phyloP scores from a whole-genome alignment of 2,329 filamentous ascomycete species.

The Aspergillaceae sp. region DNA sequence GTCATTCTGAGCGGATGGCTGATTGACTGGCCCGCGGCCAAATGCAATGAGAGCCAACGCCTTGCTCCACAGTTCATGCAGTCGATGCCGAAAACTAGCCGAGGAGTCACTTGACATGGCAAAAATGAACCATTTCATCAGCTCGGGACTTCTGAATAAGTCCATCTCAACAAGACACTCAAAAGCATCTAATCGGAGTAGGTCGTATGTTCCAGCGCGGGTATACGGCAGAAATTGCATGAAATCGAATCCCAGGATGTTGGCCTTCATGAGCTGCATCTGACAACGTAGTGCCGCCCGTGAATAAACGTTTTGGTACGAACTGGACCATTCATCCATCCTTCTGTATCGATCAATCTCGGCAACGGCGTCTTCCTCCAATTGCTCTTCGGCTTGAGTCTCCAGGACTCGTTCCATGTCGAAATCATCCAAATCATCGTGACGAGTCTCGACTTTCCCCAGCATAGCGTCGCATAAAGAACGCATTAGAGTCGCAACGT shows the following conservation, averaged over 20 bases:
- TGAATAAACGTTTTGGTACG: conserved; percentile 57
- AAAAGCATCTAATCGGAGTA: conserved; percentile 53
- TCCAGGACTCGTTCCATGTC: conserved; percentile 41
- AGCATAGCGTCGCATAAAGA: conserved; percentile 51
- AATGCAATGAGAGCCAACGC: conserved; percentile 52
- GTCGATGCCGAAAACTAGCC: conserved; percentile 47
- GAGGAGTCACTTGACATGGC: conserved; percentile 50
- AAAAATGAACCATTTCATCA: conserved; percentile 50
- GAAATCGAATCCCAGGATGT: conserved; percentile 44
- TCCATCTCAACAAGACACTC: conserved; percentile 49
- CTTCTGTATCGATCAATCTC: conserved; percentile 56
- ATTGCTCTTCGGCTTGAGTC: conserved; percentile 44
- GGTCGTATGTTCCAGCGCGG: conserved; percentile 50
- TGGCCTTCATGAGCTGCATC: conserved; percentile 45
- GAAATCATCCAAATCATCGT: conserved; percentile 37
- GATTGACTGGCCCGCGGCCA: conserved; percentile 36
- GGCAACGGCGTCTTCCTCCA: conserved; percentile 49
- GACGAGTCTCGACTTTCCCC: conserved; percentile 29
- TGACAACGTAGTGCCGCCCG: conserved; percentile 54
- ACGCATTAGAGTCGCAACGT: conserved; percentile 70
- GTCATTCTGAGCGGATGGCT: conserved; percentile 25
- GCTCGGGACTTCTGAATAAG: conserved; percentile 41
- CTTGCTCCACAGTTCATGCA: conserved; percentile 46
- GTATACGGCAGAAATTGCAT: conserved; percentile 56
- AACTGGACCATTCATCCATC: conserved; percentile 59